Percentiles rank a stretch among this genome's conserved stretches.
Conservation (phyloP, 164 flowering plant genomes). For the Vitis vinifera region ASM3070453v1 NC_081816.1:15526501-15527000, state of each 20-base stretch:
- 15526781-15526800: slow-evolving; percentile 20
- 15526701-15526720: neutral
- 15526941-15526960: slow-evolving; percentile 36
- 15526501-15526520: no score
- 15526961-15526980: no score
- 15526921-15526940: slow-evolving; percentile 72
- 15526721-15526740: neutral
- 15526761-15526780: neutral
- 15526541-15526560: no score
- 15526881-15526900: slow-evolving; percentile 43
- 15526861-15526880: slow-evolving; percentile 44
- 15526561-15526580: no score
- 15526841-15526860: slow-evolving; percentile 24
- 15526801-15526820: slow-evolving; percentile 38
- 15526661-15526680: slow-evolving; percentile 44
- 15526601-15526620: no score
- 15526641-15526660: no score
- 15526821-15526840: slow-evolving; percentile 24
- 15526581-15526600: no score
- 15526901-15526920: slow-evolving; percentile 60
- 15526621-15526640: no score
- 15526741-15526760: neutral
- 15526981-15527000: no score
- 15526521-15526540: no score
- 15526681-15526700: slow-evolving; percentile 14